These are phyloP conservation scores for Quercus gilva DNA, from an alignment of 306 rosid species.

Conservation along the genomic window DNA sequence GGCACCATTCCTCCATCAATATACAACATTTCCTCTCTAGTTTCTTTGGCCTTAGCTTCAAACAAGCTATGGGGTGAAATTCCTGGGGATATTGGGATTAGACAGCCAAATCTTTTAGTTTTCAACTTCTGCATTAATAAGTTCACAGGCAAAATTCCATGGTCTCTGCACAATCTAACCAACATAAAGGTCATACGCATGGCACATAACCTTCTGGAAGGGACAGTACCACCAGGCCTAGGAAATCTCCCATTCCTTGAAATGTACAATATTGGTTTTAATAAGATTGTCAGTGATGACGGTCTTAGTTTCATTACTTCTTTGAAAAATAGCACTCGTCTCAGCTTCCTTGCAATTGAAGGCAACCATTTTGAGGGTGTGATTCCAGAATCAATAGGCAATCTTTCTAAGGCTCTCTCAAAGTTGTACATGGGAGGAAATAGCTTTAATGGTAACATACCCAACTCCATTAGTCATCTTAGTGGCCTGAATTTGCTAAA, in stretches of 20 bases:
- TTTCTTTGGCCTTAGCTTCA: constrained; percentile 47
- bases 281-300: constrained; percentile 39
- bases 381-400: constrained; percentile 66
- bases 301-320: constrained; percentile 59
- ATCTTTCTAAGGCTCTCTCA: constrained; percentile 56
- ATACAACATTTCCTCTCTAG: constrained; percentile 58
- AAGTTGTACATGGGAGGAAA: constrained; percentile 65
- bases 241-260: constrained; percentile 59
- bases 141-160: constrained; percentile 67
- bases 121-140: constrained; percentile 56
- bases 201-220: constrained; percentile 49
- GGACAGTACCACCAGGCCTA: constrained; percentile 69
- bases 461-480: constrained; percentile 56
- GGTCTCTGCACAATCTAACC: constrained; percentile 67
- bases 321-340: constrained; percentile 55
- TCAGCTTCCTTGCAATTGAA: constrained; percentile 49
- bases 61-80: constrained; percentile 72
- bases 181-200: constrained; percentile 48
- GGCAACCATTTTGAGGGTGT: constrained; percentile 57
- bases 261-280: constrained; percentile 64
- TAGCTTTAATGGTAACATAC: constrained; percentile 56
- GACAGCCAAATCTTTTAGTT: constrained; percentile 52
- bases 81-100: constrained; percentile 50
- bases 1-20: constrained; percentile 53
- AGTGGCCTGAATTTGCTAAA: constrained; percentile 52